Conservation (phyloP, 164 flowering plant genomes). For the Pachysandra terminalis region DNA sequence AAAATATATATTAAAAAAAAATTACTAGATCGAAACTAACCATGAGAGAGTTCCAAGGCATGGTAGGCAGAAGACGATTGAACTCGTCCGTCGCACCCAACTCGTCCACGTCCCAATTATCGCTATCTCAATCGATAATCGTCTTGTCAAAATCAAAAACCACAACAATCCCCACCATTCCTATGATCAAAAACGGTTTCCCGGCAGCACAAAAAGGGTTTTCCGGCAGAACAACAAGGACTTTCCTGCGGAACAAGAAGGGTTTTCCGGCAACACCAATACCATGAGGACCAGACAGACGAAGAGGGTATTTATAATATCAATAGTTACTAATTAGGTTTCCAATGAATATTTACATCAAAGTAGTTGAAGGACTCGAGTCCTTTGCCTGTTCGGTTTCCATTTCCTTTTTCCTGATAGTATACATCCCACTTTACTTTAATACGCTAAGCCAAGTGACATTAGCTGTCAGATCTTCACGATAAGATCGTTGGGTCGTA, state of each 20-base stretch:
- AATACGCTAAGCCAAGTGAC: neutral
- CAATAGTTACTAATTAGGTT: neutral
- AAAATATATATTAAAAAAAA: too few relatives aligned
- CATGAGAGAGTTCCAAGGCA: conserved; percentile 81
- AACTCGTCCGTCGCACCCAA: conserved; percentile 59
- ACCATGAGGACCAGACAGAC: too few relatives aligned
- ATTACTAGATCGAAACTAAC: conserved; percentile 33
- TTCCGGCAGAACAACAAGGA: too few relatives aligned
- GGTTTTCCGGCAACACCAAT: neutral
- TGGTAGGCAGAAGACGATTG: conserved; percentile 63
- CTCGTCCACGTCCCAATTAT: conserved; percentile 73
- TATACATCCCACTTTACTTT: too few relatives aligned
- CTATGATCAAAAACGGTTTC: neutral
- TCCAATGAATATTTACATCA: neutral
- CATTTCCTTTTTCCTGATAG: too few relatives aligned
- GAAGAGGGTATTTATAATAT: too few relatives aligned
- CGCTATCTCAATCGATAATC: conserved; percentile 69
- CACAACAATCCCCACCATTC: conserved; percentile 52
- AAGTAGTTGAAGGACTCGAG: neutral
- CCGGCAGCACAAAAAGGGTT: neutral
- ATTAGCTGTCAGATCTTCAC: neutral
- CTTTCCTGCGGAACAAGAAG: too few relatives aligned
- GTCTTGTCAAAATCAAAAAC: conserved; percentile 84
- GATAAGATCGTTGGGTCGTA: too few relatives aligned
- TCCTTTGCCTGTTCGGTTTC: neutral